Evolutionary conservation across 129 eudicot genomes (phyloP), one percentile per base, ranked within the genome.

Genomic region (Arctium minus): DNA sequence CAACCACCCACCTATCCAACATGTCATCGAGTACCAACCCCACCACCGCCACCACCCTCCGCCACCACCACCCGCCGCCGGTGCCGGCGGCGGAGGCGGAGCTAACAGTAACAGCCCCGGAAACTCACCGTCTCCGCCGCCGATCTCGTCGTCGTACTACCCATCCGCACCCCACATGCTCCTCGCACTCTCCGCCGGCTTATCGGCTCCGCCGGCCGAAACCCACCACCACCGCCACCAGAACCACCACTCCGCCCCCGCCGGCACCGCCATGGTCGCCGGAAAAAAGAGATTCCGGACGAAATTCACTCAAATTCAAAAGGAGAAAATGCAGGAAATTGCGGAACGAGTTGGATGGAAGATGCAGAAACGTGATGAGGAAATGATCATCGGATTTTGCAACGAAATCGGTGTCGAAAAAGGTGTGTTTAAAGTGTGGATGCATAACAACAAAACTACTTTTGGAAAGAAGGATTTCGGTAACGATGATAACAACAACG

Each of bases 401-500:
- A 78, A 48, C 40, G 84, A 90, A 77, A 87, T 92, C 64, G 93
- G 97, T 0, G 92, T 92, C 2, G 94, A 90, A 30, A 89, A 69
- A 76, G 85, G 92, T 11, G 97, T 92, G 44, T 85, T 92, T 68
- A 92, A 92, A 56, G 94, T 92, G 1, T 92, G 97, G 97, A 90
- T 92, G 97, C 97, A 90, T 56, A 92, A 92, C 84, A 92, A 92
- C 86, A 92, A 92, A 83, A 90, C 83, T 82, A 89, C 86, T 68
- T 75, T 73, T 32, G 91, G 91, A 0, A 87, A 70, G 50, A 79
- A 77, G 9, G 83, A 78, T 13, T 89, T 83, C 10, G 70, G 6
- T n/a, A 81, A 81, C 70, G 67, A 27, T 8, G 35, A n/a, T 30
- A 40, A 42, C 9, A 39, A 31, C 22, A 79, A 37, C 6, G 70